Conservation (phyloP, 2,329 filamentous ascomycete species). For the Penicillium verrucosum region DNA sequence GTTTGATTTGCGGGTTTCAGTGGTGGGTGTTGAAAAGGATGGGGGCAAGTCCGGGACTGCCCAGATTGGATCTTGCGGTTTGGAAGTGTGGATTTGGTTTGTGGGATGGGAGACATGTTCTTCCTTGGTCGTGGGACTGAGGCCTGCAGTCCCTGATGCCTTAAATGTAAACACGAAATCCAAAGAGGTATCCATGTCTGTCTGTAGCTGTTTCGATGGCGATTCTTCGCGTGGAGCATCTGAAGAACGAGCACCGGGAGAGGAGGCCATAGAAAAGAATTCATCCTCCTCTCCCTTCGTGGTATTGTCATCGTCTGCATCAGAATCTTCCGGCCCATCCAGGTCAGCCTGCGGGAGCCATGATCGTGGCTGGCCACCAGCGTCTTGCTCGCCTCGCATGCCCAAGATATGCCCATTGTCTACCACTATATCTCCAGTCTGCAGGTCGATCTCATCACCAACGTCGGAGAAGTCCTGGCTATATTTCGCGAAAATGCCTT, state of each 20-base stretch:
- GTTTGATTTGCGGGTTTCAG: conserved; percentile 12
- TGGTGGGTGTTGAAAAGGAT: conserved; percentile 18
- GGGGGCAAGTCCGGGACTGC: conserved; percentile 20
- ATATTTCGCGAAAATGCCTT: conserved; percentile 87
- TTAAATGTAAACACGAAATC: conserved; percentile 8
- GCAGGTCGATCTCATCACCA: conserved; percentile 85
- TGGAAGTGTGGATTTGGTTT: conserved; percentile 2
- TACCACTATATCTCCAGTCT: conserved; percentile 77
- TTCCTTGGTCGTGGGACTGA: conserved; percentile 1
- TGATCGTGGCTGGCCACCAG: conserved; percentile 31
- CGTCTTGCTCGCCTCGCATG: conserved; percentile 58
- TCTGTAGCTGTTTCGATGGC: neutral
- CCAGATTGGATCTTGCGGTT: conserved; percentile 20
- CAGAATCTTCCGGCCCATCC: conserved; percentile 6
- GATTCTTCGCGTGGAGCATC: neutral
- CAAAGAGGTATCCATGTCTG: neutral
- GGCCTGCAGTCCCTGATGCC: conserved; percentile 8
- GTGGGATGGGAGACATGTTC: neutral
- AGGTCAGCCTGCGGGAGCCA: conserved; percentile 22
- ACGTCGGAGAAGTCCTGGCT: conserved; percentile 75
- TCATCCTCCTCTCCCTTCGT: conserved; percentile 6
- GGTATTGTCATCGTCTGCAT: conserved; percentile 2
- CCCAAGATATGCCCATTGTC: conserved; percentile 79
- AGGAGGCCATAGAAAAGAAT: neutral
- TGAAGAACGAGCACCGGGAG: neutral